A percentile compares a stretch with the other conserved stretches of the same genome.
phyloP scores from a whole-genome alignment of 192 early-diverging fungal genomes.

The Phlyctochytrium arcticum region DNA sequence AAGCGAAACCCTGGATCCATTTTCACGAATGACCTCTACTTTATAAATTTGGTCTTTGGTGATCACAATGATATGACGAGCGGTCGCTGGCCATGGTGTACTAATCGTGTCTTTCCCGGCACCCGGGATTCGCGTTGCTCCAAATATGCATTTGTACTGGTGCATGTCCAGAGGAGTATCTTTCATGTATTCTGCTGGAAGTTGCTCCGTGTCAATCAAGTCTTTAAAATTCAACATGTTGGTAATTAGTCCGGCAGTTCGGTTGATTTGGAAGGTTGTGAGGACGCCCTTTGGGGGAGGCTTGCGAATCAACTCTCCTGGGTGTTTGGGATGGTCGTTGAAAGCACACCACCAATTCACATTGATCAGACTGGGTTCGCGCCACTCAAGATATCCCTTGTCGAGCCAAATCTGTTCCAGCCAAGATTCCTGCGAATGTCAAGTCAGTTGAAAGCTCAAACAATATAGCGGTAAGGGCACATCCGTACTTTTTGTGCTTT shows the following conservation, averaged over 20 bases:
- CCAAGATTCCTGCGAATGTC: slow-evolving; percentile 64
- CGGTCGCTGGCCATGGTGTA: slow-evolving; percentile 64
- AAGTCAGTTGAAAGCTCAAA: neutral
- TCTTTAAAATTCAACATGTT: slow-evolving; percentile 47
- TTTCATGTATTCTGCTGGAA: slow-evolving; percentile 48
- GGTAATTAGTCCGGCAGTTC: slow-evolving; percentile 48
- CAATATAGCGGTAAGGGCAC: neutral
- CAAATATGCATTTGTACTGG: slow-evolving; percentile 87
- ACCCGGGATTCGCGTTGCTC: slow-evolving; percentile 72
- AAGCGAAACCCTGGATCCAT: slow-evolving; percentile 61
- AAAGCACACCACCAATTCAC: slow-evolving; percentile 57
- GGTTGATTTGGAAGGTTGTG: slow-evolving; percentile 43
- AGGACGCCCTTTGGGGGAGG: slow-evolving; percentile 51
- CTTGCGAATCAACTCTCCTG: slow-evolving; percentile 30
- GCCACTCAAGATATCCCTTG: slow-evolving; percentile 51
- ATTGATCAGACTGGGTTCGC: slow-evolving; percentile 51
- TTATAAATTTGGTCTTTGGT: slow-evolving; percentile 79
- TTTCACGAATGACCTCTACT: slow-evolving; percentile 68
- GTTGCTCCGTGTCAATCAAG: slow-evolving; percentile 34
- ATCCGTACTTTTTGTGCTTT: slow-evolving; percentile 47
- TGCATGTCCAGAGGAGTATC: slow-evolving; percentile 86
- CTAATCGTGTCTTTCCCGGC: slow-evolving; percentile 65
- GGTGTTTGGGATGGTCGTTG: slow-evolving; percentile 43
- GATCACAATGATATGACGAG: slow-evolving; percentile 81
- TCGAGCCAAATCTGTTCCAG: slow-evolving; percentile 71